phyloP scores from a whole-genome alignment of 345 rosid species.

The Punica granatum region DNA sequence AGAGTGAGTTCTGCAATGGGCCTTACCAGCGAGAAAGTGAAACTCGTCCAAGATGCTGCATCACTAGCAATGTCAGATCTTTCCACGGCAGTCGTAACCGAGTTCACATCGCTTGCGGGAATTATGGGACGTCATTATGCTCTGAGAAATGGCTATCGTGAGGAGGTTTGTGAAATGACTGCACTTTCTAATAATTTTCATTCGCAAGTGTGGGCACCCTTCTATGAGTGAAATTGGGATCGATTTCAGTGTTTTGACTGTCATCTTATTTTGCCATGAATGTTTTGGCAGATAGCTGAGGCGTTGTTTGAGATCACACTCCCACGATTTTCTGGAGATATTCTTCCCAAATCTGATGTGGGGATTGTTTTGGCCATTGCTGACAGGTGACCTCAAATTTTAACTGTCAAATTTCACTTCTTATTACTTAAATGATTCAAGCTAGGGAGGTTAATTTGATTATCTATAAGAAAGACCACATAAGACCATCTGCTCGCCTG shows the following conservation, averaged over 20 bases:
- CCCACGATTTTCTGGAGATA: constrained; percentile 90
- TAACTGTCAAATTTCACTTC: constrained; percentile 5
- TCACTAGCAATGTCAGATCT: constrained; percentile 97
- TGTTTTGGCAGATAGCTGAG: constrained; percentile 60
- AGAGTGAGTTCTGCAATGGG: constrained; percentile 48
- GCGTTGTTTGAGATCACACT: constrained; percentile 81
- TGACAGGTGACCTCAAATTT: constrained; percentile 56
- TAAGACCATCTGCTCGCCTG: background rate
- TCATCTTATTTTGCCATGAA: background rate
- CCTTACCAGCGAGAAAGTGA: constrained; percentile 42
- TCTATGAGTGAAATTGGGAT: background rate
- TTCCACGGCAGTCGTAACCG: constrained; percentile 85
- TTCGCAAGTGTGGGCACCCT: background rate
- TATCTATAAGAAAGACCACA: background rate
- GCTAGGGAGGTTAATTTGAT: background rate
- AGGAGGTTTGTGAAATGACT: constrained; percentile 42
- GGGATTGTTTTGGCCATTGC: constrained; percentile 86
- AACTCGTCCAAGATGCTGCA: constrained; percentile 62
- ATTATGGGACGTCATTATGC: constrained; percentile 97
- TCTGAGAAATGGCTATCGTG: constrained; percentile 80
- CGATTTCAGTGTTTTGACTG: background rate
- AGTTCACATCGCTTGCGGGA: constrained; percentile 88
- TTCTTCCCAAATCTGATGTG: constrained; percentile 70
- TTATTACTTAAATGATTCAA: background rate
- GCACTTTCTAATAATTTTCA: background rate